These are phyloP conservation scores for Trypanosoma theileri DNA, from an alignment of 208 protist species.

Conservation along the genomic window DNA sequence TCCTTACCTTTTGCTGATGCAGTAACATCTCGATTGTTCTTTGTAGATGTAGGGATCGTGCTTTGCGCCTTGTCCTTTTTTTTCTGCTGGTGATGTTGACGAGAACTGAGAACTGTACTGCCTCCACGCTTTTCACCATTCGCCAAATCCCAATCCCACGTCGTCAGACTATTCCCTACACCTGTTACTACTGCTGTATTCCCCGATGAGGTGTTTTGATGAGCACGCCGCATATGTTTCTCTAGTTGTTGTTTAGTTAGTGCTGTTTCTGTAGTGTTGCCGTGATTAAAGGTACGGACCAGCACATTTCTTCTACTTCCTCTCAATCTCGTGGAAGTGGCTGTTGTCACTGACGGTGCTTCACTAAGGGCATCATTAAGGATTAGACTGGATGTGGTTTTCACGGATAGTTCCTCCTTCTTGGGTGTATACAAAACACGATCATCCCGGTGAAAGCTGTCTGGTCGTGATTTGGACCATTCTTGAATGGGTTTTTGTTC, in stretches of 20 bases:
- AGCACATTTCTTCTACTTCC: neutral
- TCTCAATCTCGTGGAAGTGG: neutral
- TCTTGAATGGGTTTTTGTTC: neutral
- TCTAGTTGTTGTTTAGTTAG: slow-evolving; percentile 1
- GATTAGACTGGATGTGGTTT: too few species aligned
- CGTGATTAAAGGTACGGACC: neutral
- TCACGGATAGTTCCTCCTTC: neutral
- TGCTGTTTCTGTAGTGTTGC: neutral
- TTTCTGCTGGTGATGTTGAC: neutral
- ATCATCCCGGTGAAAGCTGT: slow-evolving; percentile 18
- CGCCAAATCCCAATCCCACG: neutral
- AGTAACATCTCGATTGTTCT: neutral
- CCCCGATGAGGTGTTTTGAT: neutral
- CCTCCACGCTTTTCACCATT: neutral
- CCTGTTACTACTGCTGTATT: neutral
- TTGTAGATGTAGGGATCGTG: neutral
- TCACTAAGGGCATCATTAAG: neutral
- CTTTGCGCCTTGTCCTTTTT: neutral
- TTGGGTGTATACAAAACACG: neutral
- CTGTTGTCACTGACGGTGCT: neutral
- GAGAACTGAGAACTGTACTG: neutral
- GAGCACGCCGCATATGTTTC: neutral
- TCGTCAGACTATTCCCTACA: neutral
- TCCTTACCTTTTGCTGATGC: neutral
- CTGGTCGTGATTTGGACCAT: slow-evolving; percentile 14